phyloP scores from a whole-genome alignment of 129 eudicot species.

The Daucus carota region DH1_v3.0 NC_030384.2:27527001-27527500 shows the following conservation, averaged over 20 bases:
- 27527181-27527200: background rate
- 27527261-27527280: slow-evolving; percentile 23
- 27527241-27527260: background rate
- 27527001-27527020: background rate
- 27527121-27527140: background rate
- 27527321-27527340: slow-evolving; percentile 26
- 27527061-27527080: background rate
- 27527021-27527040: background rate
- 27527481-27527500: slow-evolving; percentile 1
- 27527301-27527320: slow-evolving; percentile 20
- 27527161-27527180: background rate
- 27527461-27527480: slow-evolving; percentile 1
- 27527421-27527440: background rate
- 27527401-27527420: background rate
- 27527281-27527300: slow-evolving; percentile 6
- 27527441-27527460: background rate
- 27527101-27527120: background rate
- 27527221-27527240: background rate
- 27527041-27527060: background rate
- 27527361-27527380: slow-evolving; percentile 10
- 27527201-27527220: background rate
- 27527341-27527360: slow-evolving; percentile 18
- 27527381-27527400: background rate
- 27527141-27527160: background rate
- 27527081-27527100: background rate